Percentiles rank a stretch among this genome's conserved stretches.
phyloP scores from a whole-genome alignment of 805 yeast genomes.

The Metschnikowia santaceciliae region DNA sequence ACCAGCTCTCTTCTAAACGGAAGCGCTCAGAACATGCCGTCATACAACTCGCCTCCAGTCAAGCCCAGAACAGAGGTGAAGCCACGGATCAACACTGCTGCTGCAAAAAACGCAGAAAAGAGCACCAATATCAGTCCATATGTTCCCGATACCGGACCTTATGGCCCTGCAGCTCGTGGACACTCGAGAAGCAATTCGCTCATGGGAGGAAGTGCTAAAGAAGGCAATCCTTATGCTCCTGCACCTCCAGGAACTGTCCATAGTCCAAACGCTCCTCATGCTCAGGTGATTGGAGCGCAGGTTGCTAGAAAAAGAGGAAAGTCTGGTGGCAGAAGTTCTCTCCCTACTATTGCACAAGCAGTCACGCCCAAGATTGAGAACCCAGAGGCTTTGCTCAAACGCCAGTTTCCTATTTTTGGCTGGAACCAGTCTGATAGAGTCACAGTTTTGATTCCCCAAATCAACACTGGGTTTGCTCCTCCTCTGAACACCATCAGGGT shows the following conservation, averaged over 20 bases:
- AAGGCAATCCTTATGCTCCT: constrained; percentile 41
- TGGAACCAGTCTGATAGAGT: constrained; percentile 46
- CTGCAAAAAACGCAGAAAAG: constrained; percentile 19
- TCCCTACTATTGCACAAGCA: constrained; percentile 7
- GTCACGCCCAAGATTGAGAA: constrained; percentile 29
- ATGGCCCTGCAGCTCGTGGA: constrained; percentile 36
- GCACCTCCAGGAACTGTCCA: constrained; percentile 11
- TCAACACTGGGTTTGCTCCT: constrained; percentile 31
- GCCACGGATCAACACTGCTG: constrained; percentile 24
- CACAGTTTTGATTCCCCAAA: constrained; percentile 20
- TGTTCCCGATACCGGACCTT: constrained; percentile 43
- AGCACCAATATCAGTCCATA: constrained; percentile 34
- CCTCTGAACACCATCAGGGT: constrained; percentile 35
- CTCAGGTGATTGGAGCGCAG: constrained; percentile 3
- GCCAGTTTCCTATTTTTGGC: constrained; percentile 74
- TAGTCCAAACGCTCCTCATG: constrained; percentile 19
- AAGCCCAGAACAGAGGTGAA: constrained; percentile 1
- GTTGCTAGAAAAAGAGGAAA: constrained; percentile 11
- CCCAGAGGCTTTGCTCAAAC: constrained; percentile 50
- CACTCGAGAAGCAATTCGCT: constrained; percentile 41
- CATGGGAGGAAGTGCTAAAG: constrained; percentile 38
- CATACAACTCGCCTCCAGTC: not conserved
- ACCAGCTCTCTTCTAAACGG: not conserved
- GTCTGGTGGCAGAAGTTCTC: constrained; percentile 7
- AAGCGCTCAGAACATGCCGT: not conserved